Base-by-base conservation (phyloP, 2,329 filamentous ascomycete species). In the Herpomyces periplanetae region DNA sequence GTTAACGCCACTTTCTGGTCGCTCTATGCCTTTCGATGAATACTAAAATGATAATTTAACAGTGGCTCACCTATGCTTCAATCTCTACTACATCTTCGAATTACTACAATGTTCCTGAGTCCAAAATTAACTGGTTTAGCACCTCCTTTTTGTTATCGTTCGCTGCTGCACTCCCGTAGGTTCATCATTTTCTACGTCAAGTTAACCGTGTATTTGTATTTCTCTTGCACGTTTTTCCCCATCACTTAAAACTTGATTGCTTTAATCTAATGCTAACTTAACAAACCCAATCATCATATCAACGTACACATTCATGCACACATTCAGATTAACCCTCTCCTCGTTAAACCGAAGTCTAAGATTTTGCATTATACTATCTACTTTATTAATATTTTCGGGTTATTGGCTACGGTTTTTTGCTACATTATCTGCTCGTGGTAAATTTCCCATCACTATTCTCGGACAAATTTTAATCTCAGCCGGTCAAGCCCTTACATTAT, bases 61-160 rank as follows among this genome's bases (percentile, higher is more conserved):
- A 71, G 66, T 91, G 75, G 75, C 52, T 91, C 29, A 80, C 71
- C 4, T 88, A 71, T 37, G 63, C 73, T 2, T 63, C 75, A 15
- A 59, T 87, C 13, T 68, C 68, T 2, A 51, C 51, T 13, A 54
- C 60, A 10, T 51, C 68, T 1, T 56, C 71, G 0, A 29, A 45
- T 10, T 87, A 71, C 42, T 91, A 84, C 34, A 28, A 42, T 19
- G 65, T 73, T 6, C 49, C 48, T 13, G 58, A 73, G 31, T 58
- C 53, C 8, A 51, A 53, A 13, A 62, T 91, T 40, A 91, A 91
- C 40, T 91, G 80, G 80, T 49, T 87, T 25, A 71, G 62, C 31
- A 91, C 64, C 0, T 60, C 49, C 15, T 87, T 84, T 34, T 46
- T 87, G 18, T 75, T 91, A 34, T 47, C 71, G 19, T 91, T 87